These are phyloP conservation scores for Penicillium sp. DNA, from an alignment of 2,329 filamentous ascomycete genomes.

Conservation along the genomic window DNA sequence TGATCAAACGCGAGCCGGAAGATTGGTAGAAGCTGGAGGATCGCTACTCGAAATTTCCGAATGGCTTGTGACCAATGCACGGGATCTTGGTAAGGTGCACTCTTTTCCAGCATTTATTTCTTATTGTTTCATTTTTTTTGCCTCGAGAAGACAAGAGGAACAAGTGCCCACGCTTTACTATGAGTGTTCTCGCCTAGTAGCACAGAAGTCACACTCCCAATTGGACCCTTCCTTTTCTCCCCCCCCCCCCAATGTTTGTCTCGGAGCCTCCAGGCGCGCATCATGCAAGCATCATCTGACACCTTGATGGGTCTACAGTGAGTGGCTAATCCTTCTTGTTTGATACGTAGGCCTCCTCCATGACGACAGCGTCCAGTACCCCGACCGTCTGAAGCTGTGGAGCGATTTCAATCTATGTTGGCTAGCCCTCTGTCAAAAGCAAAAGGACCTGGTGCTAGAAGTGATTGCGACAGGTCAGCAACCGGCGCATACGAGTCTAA, in stretches of 20 bases:
- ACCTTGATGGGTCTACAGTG: background rate
- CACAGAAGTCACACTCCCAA: conserved; percentile 11
- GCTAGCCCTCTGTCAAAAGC: conserved; percentile 77
- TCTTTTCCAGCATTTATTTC: conserved; percentile 20
- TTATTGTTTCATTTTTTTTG: conserved; percentile 7
- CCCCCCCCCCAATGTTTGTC: background rate
- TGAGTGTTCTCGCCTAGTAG: conserved; percentile 7
- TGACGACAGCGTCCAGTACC: conserved; percentile 73
- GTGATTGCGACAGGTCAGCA: conserved; percentile 59
- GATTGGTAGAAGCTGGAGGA: conserved; percentile 57
- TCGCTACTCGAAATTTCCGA: conserved; percentile 62
- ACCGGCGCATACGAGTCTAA: conserved; percentile 57
- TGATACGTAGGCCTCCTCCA: conserved; percentile 68
- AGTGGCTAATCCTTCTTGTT: conserved; percentile 21
- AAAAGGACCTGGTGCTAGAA: conserved; percentile 68
- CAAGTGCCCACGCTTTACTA: background rate
- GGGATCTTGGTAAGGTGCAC: conserved; percentile 60
- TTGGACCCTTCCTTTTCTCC: conserved; percentile 12
- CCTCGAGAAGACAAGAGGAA: background rate
- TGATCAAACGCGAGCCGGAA: conserved; percentile 63
- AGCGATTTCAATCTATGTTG: conserved; percentile 92
- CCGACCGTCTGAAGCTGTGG: conserved; percentile 81
- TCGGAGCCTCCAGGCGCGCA: conserved; percentile 11
- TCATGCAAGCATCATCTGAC: conserved; percentile 17
- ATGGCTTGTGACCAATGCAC: conserved; percentile 65